Evolutionary conservation across 176 grass and related monocot species (phyloP).

Genomic region (Paspalum vaginatum): DNA sequence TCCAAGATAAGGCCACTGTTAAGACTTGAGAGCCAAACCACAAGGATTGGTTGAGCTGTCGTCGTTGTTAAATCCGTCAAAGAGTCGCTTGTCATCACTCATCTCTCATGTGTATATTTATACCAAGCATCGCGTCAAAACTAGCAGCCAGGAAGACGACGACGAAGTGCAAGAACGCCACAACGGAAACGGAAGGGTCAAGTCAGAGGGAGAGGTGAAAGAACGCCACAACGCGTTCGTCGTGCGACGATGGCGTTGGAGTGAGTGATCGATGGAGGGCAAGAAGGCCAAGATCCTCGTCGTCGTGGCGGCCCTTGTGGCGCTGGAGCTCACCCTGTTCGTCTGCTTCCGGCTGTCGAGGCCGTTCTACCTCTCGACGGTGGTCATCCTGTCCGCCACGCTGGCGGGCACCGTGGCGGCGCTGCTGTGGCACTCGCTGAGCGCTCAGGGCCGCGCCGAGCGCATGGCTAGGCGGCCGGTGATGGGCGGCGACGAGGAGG

Average conservation of each 20-base stretch:
- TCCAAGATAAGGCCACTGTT: not conserved
- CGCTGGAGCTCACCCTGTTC: conserved; percentile 23
- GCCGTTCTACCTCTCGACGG: conserved; percentile 44
- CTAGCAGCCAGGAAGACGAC: not conserved
- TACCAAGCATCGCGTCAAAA: not conserved
- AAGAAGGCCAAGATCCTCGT: conserved; percentile 47
- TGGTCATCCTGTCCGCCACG: conserved; percentile 15
- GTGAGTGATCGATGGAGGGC: conserved; percentile 37
- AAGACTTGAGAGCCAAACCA: not conserved
- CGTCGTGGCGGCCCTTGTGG: not conserved
- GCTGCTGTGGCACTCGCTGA: conserved; percentile 33
- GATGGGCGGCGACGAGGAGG: conserved; percentile 11
- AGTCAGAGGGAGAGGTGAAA: not conserved
- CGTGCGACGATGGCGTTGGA: not conserved
- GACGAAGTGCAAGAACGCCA: not conserved
- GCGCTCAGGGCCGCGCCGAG: not conserved
- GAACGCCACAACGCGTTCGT: not conserved
- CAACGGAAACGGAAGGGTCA: not conserved
- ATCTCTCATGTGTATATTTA: conserved; percentile 2
- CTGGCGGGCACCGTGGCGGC: conserved; percentile 6
- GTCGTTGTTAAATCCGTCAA: conserved; percentile 13
- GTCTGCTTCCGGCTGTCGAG: conserved; percentile 40
- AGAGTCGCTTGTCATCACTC: not conserved
- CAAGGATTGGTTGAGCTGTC: conserved; percentile 6
- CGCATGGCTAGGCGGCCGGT: conserved; percentile 11